phyloP scores from a whole-genome alignment of 306 rosid genomes.

The Datisca glomerata region DNA sequence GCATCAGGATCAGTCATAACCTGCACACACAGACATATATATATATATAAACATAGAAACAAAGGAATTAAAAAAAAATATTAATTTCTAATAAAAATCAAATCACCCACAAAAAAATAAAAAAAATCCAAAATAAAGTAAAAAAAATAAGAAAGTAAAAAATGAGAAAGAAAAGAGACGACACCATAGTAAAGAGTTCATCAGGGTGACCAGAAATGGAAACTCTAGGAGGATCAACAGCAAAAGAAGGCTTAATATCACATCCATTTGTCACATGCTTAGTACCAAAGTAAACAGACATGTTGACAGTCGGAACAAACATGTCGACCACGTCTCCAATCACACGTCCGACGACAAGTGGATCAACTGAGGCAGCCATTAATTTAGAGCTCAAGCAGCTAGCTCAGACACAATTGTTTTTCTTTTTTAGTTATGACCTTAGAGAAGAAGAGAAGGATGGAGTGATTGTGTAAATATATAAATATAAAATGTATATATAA shows the following conservation, averaged over 20 bases:
- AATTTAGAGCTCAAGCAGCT: too few species aligned
- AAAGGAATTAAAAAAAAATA: not conserved
- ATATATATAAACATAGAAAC: not conserved
- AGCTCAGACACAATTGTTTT: not conserved
- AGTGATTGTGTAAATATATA: not conserved
- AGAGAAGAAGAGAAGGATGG: too few species aligned
- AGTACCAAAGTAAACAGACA: conserved; percentile 60
- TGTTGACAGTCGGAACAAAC: conserved; percentile 46
- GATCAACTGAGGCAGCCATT: conserved; percentile 73
- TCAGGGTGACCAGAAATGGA: conserved; percentile 32
- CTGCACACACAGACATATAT: too few species aligned
- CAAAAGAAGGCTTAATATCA: conserved; percentile 69
- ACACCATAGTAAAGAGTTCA: conserved; percentile 67
- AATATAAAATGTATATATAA: conserved; percentile 43
- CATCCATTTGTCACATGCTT: conserved; percentile 83
- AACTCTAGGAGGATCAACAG: conserved; percentile 47
- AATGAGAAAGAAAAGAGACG: not conserved
- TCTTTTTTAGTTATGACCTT: not conserved
- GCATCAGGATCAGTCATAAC: conserved; percentile 88
- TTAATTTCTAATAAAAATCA: too few species aligned
- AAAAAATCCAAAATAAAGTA: not conserved
- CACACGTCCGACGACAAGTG: conserved; percentile 71
- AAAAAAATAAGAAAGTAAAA: not conserved
- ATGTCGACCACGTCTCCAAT: conserved; percentile 83
- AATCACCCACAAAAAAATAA: too few species aligned